Evolutionary conservation across 768 basidiomycete genomes (phyloP), one percentile per base, ranked within the genome.

Genomic region (Lactarius pseudohatsudake): DNA sequence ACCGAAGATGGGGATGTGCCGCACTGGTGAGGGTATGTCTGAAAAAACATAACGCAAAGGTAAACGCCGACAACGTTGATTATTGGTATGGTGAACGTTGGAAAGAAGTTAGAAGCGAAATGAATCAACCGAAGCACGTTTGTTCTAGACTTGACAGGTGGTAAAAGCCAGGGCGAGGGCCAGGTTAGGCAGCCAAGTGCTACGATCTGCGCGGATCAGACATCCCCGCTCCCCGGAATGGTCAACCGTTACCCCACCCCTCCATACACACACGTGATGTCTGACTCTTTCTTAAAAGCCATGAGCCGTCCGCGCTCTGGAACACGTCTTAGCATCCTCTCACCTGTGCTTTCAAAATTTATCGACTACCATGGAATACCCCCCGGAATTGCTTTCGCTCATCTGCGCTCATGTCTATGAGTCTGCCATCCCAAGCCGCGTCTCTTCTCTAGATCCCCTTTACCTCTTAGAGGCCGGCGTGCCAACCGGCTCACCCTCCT

Each of bases 361-460:
- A 28, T 72, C 73, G 28, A 64, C 73, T 56, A 74, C 79, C 50
- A 62, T 73, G 43, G 80, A 83, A 67, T 91, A 83, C 74, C 92
- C 91, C 8, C 80, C 86, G 9, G 92, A 94, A 72, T 76, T 94
- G 18, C 82, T 91, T 63, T 84, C 84, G 65, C 78, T 85, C 36
- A 87, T 95, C 66, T 93, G 90, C 70, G 84, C 87, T 0, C 82
- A 89, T 63, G 79, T 94, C 41, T 92, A 87, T 72, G 81, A 84
- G 7, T 79, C 86, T 34, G 85, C 87, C 66, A 76, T 88, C 4
- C 85, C 86, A 11, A 80, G 87, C 9, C 71, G 78, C 22, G 63
- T 72, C 4, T 79, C 84, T 8, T 89, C 90, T 40, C 82, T 94
- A 69, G 91, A 94, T 74, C 91, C 92, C 34, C 81, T 89, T 60